Conservation (phyloP, 768 basidiomycete species). For the Candolleomyces aberdarensis region DNA sequence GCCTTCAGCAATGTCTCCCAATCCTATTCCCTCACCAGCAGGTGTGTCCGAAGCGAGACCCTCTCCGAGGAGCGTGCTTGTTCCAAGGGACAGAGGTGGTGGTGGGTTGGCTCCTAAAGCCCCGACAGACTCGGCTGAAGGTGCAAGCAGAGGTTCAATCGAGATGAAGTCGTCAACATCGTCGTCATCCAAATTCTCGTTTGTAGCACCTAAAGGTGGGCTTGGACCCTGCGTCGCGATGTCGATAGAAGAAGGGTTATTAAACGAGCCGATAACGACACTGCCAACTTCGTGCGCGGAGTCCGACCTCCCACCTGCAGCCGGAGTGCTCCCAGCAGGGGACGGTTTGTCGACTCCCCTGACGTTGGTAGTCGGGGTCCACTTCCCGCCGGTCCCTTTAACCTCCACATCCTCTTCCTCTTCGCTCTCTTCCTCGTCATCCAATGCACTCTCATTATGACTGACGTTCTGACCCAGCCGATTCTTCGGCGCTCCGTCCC, state of each 20-base stretch:
- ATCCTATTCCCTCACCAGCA: conserved; percentile 23
- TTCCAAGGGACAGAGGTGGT: conserved; percentile 30
- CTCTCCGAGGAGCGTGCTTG: conserved; percentile 16
- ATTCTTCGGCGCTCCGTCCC: conserved; percentile 1
- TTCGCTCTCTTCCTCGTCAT: background rate
- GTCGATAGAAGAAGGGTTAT: background rate
- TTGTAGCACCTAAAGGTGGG: background rate
- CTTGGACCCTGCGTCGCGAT: background rate
- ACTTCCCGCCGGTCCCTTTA: background rate
- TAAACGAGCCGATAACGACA: background rate
- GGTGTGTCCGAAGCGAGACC: conserved; percentile 21
- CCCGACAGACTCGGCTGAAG: conserved; percentile 19
- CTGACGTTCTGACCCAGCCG: conserved; percentile 5
- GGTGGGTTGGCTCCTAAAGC: conserved; percentile 25
- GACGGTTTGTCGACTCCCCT: background rate
- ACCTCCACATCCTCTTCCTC: background rate
- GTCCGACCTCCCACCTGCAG: background rate
- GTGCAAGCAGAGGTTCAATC: conserved; percentile 48
- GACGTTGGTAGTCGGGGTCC: background rate
- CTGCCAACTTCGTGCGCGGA: background rate
- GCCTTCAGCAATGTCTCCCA: conserved; percentile 65
- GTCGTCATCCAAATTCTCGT: background rate
- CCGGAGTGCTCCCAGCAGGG: background rate
- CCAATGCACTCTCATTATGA: background rate
- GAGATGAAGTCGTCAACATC: background rate